Percentiles rank a stretch among this genome's conserved stretches.
Conservation (phyloP, 768 basidiomycete species). For the Russula emetica region DNA sequence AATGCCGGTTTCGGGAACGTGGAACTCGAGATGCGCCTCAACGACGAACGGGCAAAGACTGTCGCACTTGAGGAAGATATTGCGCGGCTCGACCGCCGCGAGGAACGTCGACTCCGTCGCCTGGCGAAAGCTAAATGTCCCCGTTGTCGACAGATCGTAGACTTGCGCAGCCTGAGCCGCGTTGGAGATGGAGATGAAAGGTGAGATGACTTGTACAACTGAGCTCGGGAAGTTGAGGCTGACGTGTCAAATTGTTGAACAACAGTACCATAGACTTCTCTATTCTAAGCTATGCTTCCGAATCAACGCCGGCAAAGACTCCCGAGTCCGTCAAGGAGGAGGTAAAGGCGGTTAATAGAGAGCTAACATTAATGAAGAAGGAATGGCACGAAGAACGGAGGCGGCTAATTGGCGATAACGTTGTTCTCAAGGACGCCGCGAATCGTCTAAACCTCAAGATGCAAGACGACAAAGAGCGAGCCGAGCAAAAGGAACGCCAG, state of each 20-base stretch:
- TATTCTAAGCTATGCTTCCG: conserved; percentile 43
- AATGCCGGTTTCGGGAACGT: conserved; percentile 75
- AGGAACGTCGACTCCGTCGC: conserved; percentile 62
- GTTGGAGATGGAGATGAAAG: conserved; percentile 54
- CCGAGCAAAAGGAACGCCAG: conserved; percentile 49
- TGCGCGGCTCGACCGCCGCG: conserved; percentile 57
- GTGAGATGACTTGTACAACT: conserved; percentile 35
- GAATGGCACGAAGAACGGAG: conserved; percentile 68
- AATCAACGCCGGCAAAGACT: conserved; percentile 64
- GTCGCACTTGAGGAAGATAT: conserved; percentile 61
- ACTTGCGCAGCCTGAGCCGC: conserved; percentile 43
- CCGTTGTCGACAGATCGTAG: conserved; percentile 63
- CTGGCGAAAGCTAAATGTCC: conserved; percentile 61
- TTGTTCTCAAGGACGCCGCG: conserved; percentile 65
- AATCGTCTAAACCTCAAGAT: conserved; percentile 62
- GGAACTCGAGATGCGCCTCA: conserved; percentile 62
- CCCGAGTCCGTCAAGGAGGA: conserved; percentile 60
- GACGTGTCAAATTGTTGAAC: neutral
- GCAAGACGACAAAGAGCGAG: conserved; percentile 54
- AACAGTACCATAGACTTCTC: conserved; percentile 53
- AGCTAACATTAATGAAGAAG: conserved; percentile 60
- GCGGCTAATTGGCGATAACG: conserved; percentile 64
- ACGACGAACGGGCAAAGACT: conserved; percentile 61
- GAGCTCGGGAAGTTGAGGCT: neutral
- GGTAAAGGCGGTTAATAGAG: conserved; percentile 55